Conservation (phyloP, 2,329 filamentous ascomycete species). For the Verticillium tricorpus region DNA sequence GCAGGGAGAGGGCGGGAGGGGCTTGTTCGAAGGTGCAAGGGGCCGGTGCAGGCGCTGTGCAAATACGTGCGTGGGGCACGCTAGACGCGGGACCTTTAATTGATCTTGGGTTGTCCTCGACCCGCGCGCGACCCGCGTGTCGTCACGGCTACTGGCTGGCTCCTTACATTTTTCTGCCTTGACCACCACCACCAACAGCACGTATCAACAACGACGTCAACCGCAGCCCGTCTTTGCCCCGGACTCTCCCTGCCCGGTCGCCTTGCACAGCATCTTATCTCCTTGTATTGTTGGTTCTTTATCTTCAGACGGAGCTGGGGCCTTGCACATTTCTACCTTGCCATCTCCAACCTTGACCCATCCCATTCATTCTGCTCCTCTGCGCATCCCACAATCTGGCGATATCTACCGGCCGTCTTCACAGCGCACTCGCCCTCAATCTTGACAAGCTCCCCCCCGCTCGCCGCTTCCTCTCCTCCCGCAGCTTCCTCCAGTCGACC, state of each 20-base stretch:
- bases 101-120: neutral
- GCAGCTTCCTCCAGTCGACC: neutral
- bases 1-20: neutral
- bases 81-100: slow-evolving; percentile 3
- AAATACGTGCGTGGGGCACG: neutral
- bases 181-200: neutral
- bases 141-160: neutral
- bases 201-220: neutral
- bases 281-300: neutral
- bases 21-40: neutral
- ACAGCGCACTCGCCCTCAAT: neutral
- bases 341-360: neutral
- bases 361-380: neutral
- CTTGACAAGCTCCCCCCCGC: neutral
- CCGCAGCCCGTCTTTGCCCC: neutral
- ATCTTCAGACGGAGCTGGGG: neutral
- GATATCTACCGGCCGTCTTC: neutral
- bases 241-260: no score
- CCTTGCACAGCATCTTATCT: neutral
- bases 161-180: neutral
- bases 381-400: neutral
- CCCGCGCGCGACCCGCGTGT: neutral
- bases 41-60: neutral
- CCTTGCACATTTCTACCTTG: neutral
- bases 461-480: no score